Evolutionary conservation across 148 eudicot genomes (phyloP).

Genomic region (Amaranthus hypochondriacus): DNA sequence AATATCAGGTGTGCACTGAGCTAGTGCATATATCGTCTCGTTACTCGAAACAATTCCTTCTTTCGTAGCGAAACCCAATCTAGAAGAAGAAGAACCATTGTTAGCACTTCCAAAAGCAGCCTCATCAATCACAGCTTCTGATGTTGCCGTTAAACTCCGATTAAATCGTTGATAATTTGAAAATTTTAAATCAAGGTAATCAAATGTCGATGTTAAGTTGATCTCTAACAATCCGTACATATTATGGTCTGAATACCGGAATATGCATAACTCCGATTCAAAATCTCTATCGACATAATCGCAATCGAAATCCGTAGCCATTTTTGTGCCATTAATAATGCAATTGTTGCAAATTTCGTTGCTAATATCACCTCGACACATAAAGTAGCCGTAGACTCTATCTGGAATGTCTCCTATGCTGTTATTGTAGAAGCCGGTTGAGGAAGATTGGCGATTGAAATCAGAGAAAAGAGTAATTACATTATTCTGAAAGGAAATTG

Average conservation of each 20-base stretch:
- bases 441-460: no score
- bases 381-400: no score
- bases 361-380: no score
- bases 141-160: neutral
- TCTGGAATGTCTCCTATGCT: no score
- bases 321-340: neutral
- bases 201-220: neutral
- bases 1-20: conserved; percentile 17
- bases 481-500: no score
- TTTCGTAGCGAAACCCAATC: conserved; percentile 9
- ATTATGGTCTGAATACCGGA: neutral
- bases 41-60: conserved; percentile 5
- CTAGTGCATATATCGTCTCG: conserved; percentile 9
- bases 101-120: neutral
- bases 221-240: neutral
- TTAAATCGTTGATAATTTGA: neutral
- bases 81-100: neutral
- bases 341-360: conserved; percentile 4
- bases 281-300: neutral
- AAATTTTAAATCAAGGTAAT: neutral
- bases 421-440: no score
- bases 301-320: neutral
- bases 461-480: no score
- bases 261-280: conserved; percentile 4
- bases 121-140: conserved; percentile 14